A percentile compares a stretch with the other conserved stretches of the same genome.
Evolutionary conservation across 306 rosid genomes (phyloP).

Genomic region (Mimosa pudica): DNA sequence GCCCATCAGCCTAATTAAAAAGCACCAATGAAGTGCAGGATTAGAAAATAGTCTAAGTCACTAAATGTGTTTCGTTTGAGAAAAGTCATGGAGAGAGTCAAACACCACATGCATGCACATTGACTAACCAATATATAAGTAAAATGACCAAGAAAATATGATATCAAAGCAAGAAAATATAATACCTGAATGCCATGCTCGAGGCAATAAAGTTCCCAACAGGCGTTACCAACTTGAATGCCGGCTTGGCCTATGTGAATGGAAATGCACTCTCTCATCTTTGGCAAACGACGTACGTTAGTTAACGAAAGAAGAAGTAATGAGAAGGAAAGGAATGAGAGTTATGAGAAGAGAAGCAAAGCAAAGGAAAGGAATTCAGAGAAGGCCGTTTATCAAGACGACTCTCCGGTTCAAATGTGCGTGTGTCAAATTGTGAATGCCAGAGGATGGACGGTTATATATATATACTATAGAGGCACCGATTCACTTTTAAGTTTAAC

Average conservation of each 20-base stretch:
- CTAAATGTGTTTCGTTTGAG: background rate
- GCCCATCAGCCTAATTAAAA: constrained; percentile 67
- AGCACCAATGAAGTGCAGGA: constrained; percentile 2
- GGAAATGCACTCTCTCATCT: constrained; percentile 69
- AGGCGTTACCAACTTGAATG: constrained; percentile 69
- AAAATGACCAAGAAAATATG: background rate
- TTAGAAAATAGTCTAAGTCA: background rate
- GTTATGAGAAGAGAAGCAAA: background rate
- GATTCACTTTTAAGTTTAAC: too few species aligned
- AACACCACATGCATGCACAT: background rate
- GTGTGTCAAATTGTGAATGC: background rate
- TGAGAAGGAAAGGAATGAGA: background rate
- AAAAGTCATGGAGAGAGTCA: background rate
- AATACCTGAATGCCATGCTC: constrained; percentile 70
- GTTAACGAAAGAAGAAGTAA: background rate
- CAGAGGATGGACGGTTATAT: constrained; percentile 12
- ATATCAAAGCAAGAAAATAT: background rate
- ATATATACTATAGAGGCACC: background rate
- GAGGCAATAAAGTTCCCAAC: constrained; percentile 73
- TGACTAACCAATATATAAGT: background rate
- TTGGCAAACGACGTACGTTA: background rate
- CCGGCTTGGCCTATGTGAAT: constrained; percentile 76
- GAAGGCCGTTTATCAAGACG: constrained; percentile 66
- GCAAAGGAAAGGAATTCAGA: background rate
- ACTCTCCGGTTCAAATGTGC: constrained; percentile 29